A percentile compares a stretch with the other conserved stretches of the same genome.
phyloP scores from a whole-genome alignment of 768 basidiomycete species.

The Naganishia vaughanmartiniae region DNA sequence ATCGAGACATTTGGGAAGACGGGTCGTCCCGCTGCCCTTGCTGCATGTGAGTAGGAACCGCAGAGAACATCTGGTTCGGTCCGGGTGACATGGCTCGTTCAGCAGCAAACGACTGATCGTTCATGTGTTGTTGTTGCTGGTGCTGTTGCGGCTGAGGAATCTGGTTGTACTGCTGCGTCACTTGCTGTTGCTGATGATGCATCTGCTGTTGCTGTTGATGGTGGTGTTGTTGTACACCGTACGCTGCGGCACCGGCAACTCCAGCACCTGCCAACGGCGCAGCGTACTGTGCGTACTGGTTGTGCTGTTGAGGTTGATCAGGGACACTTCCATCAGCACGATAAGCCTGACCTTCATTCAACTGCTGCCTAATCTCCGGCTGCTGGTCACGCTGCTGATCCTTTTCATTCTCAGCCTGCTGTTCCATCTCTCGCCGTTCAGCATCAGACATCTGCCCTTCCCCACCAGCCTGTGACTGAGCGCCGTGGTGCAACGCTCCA shows the following conservation, averaged over 20 bases:
- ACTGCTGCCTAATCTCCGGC: conserved; percentile 13
- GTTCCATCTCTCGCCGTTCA: not conserved
- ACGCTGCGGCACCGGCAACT: conserved; percentile 35
- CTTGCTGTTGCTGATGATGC: conserved; percentile 35
- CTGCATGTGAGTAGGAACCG: not conserved
- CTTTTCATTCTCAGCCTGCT: not conserved
- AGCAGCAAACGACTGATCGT: conserved; percentile 28
- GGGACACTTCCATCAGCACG: conserved; percentile 28
- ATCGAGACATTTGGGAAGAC: conserved; percentile 1
- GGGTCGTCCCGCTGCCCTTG: conserved; percentile 5
- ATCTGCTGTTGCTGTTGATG: conserved; percentile 38
- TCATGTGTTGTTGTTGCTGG: conserved; percentile 20
- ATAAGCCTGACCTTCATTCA: conserved; percentile 31
- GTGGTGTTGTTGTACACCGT: conserved; percentile 38
- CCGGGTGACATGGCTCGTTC: conserved; percentile 33
- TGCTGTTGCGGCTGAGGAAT: not conserved
- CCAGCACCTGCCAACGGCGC: conserved; percentile 25
- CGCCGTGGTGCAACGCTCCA: conserved; percentile 23
- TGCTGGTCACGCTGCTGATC: not conserved
- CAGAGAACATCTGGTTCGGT: conserved; percentile 18
- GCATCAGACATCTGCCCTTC: not conserved
- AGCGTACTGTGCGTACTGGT: conserved; percentile 23
- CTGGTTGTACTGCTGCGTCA: conserved; percentile 5
- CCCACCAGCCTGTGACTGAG: not conserved
- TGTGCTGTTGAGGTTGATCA: conserved; percentile 28